phyloP scores from a whole-genome alignment of 805 yeast genomes.

The Saturnispora mendoncae region DNA sequence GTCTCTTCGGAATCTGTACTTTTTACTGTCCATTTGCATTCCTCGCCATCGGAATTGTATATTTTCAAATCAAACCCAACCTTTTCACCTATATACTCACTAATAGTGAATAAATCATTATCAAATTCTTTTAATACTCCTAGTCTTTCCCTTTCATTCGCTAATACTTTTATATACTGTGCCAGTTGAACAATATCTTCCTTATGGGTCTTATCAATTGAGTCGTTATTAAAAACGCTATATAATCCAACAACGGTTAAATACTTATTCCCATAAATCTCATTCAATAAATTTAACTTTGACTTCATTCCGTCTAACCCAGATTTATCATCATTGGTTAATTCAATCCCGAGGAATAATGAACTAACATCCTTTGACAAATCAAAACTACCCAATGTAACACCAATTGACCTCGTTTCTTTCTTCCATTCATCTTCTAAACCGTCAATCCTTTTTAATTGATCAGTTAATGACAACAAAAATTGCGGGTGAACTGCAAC shows the following conservation, averaged over 20 bases:
- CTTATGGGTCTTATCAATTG: background rate
- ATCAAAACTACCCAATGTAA: constrained; percentile 11
- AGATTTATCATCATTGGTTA: constrained; percentile 3
- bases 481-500: constrained; percentile 10
- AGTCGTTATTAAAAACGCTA: constrained; percentile 2
- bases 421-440: too few species aligned
- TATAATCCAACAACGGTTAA: constrained; percentile 22
- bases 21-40: background rate
- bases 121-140: background rate
- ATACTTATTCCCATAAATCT: constrained; percentile 18
- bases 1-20: constrained; percentile 3
- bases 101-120: background rate
- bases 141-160: background rate
- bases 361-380: background rate
- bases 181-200: background rate
- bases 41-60: background rate
- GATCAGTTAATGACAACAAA: constrained; percentile 13
- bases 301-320: background rate
- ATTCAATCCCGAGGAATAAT: constrained; percentile 10
- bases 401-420: constrained; percentile 2
- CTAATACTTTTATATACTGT: background rate
- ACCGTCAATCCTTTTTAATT: constrained; percentile 2
- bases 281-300: constrained; percentile 16
- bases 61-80: constrained; percentile 1
- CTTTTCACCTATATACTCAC: background rate